These are phyloP conservation scores for Gomphus bonarii DNA, from an alignment of 1,284 basidiomycete species.

Conservation along the genomic window DNA sequence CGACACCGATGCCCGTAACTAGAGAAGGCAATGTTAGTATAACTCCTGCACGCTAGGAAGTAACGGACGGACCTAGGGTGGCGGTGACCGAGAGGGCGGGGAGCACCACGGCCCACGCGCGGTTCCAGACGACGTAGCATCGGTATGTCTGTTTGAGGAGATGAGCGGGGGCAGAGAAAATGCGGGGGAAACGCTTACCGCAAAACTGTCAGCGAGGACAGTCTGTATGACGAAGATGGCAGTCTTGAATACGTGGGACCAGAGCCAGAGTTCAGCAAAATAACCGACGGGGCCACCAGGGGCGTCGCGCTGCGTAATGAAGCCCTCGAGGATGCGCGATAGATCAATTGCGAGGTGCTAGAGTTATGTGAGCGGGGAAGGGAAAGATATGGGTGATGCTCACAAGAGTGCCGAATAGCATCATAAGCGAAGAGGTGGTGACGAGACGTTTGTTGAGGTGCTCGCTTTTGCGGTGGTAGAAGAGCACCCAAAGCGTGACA, in stretches of 20 bases:
- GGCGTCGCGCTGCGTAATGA: constrained; percentile 24
- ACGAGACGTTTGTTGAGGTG: constrained; percentile 24
- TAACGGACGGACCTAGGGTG: background rate
- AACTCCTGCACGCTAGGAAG: background rate
- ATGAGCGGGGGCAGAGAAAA: background rate
- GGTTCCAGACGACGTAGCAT: constrained; percentile 11
- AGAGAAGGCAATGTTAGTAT: background rate
- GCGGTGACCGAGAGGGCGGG: constrained; percentile 6
- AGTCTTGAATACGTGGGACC: constrained; percentile 30
- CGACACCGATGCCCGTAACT: constrained; percentile 5
- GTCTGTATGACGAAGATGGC: constrained; percentile 21
- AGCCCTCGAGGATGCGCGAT: constrained; percentile 28
- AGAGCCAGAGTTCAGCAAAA: constrained; percentile 29
- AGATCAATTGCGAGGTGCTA: constrained; percentile 29
- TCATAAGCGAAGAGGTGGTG: constrained; percentile 25
- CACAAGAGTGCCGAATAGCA: constrained; percentile 19
- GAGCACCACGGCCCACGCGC: constrained; percentile 1
- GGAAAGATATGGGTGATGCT: constrained; percentile 9
- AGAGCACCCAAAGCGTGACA: constrained; percentile 18
- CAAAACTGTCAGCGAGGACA: constrained; percentile 12
- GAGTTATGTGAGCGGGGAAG: constrained; percentile 17
- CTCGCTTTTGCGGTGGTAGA: constrained; percentile 20
- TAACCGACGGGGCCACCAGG: constrained; percentile 27
- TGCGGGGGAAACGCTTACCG: background rate
- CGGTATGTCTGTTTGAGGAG: constrained; percentile 2